These are phyloP conservation scores for Erigeron canadensis DNA, from an alignment of 129 eudicot genomes.

Conservation along the genomic window DNA sequence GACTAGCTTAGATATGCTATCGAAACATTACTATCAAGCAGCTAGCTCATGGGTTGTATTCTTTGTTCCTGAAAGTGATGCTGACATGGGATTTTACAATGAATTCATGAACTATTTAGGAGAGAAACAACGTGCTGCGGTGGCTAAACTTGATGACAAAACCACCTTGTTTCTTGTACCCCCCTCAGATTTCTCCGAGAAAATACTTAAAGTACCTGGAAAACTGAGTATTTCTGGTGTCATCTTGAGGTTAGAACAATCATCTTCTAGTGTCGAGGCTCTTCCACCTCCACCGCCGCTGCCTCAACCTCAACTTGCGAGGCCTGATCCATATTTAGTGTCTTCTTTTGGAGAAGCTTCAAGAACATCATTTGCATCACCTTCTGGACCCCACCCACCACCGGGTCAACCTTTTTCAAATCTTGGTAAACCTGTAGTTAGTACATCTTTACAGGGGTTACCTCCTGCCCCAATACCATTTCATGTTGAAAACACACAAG, in stretches of 20 bases:
- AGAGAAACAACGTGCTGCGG: constrained; percentile 85
- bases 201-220: constrained; percentile 86
- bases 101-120: constrained; percentile 87
- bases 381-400: constrained; percentile 36
- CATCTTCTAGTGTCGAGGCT: constrained; percentile 44
- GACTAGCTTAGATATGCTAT: constrained; percentile 84
- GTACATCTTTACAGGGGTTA: constrained; percentile 31
- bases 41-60: constrained; percentile 74
- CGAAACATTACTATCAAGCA: constrained; percentile 88
- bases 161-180: constrained; percentile 90
- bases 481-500: constrained; percentile 49
- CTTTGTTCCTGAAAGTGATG: constrained; percentile 79
- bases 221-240: constrained; percentile 85
- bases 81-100: constrained; percentile 78
- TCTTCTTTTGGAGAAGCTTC: constrained; percentile 42
- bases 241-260: constrained; percentile 61
- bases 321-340: constrained; percentile 32
- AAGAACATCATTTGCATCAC: constrained; percentile 51
- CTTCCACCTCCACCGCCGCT: constrained; percentile 40
- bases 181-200: constrained; percentile 90
- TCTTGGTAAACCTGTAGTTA: constrained; percentile 42
- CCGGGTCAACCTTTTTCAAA: constrained; percentile 30
- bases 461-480: constrained; percentile 35
- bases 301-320: constrained; percentile 37
- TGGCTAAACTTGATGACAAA: constrained; percentile 75